A percentile compares a stretch with the other conserved stretches of the same genome.
Conservation (phyloP, 148 eudicot genomes). For the Agrostemma githago region DNA sequence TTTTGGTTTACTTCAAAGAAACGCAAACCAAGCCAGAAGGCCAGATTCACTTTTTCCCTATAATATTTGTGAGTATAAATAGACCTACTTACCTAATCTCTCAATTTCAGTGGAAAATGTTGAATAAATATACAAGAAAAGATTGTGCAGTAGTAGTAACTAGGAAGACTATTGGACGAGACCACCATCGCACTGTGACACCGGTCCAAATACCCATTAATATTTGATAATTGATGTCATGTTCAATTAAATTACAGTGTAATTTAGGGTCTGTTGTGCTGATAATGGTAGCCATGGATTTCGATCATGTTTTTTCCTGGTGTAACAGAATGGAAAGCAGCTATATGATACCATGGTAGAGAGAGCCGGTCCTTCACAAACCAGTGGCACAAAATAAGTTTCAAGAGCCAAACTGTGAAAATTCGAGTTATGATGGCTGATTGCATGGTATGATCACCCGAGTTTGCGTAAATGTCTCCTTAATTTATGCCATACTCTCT, state of each 20-base stretch:
- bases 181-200: not conserved
- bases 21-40: slow-evolving; percentile 96
- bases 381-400: slow-evolving; percentile 52
- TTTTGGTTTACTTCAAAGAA: slow-evolving; percentile 93
- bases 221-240: not conserved
- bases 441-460: slow-evolving; percentile 23
- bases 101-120: not conserved
- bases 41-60: slow-evolving; percentile 90
- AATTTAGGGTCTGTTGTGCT: not conserved
- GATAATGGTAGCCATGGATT: not conserved
- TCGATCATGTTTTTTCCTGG: slow-evolving; percentile 6
- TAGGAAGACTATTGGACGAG: not conserved
- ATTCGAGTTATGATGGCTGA: not conserved
- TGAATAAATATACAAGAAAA: not conserved
- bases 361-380: slow-evolving; percentile 86
- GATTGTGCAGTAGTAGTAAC: no score
- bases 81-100: not conserved
- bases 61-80: slow-evolving; percentile 72
- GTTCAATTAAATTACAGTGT: not conserved
- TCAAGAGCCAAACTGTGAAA: slow-evolving; percentile 9
- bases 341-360: slow-evolving; percentile 93
- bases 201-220: not conserved
- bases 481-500: not conserved
- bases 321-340: slow-evolving; percentile 83
- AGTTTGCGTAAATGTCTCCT: slow-evolving; percentile 5